Evolutionary conservation across 2,329 filamentous ascomycete genomes (phyloP).

Genomic region (Pseudocercospora fuligena): DNA sequence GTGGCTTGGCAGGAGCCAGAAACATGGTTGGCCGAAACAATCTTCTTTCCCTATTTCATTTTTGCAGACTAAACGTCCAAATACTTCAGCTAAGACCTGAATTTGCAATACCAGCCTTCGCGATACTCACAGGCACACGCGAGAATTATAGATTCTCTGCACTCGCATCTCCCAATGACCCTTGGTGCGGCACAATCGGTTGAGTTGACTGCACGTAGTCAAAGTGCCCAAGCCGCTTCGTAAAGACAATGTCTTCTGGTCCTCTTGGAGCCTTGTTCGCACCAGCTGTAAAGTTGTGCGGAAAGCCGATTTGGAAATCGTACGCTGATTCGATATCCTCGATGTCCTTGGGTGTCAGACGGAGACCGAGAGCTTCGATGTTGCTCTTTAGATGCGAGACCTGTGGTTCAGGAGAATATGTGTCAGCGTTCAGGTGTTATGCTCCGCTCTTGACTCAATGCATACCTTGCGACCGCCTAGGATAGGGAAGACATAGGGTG

Average conservation of each 20-base stretch:
- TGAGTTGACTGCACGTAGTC: conserved; percentile 14
- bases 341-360: conserved; percentile 62
- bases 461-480: conserved; percentile 66
- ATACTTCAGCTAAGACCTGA: not conserved
- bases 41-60: not conserved
- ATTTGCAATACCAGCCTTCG: not conserved
- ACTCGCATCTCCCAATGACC: not conserved
- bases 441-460: not conserved
- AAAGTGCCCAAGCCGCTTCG: conserved; percentile 17
- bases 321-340: conserved; percentile 63
- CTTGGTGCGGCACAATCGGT: conserved; percentile 14
- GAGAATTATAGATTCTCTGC: not conserved
- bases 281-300: conserved; percentile 50
- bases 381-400: conserved; percentile 69
- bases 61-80: not conserved
- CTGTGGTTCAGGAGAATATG: not conserved
- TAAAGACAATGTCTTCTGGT: conserved; percentile 19
- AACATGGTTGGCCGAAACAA: not conserved
- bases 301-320: conserved; percentile 66
- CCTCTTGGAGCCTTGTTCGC: conserved; percentile 16
- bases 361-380: conserved; percentile 64
- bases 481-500: conserved; percentile 72
- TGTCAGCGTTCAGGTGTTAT: not conserved
- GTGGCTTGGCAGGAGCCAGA: not conserved
- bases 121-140: not conserved